Evolutionary conservation across 2,329 filamentous ascomycete genomes (phyloP).

Genomic region (Blastomyces silverae): DNA sequence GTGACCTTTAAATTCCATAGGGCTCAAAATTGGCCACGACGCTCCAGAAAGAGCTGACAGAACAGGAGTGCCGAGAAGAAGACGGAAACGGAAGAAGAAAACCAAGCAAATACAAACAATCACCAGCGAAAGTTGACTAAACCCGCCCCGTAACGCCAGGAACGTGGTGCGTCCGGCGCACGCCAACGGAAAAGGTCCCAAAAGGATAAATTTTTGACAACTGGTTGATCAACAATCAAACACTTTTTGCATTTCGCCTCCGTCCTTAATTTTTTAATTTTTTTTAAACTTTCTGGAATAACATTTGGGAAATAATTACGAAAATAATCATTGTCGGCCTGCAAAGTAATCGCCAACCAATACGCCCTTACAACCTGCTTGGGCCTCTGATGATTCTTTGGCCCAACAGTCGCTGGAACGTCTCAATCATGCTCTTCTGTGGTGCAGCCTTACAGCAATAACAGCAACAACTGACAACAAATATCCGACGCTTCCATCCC

Average conservation of each 20-base stretch:
- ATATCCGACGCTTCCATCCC: constrained; percentile 3
- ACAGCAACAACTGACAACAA: constrained; percentile 4
- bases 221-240: neutral
- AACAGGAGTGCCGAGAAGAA: constrained; percentile 11
- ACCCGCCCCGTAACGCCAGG: constrained; percentile 12
- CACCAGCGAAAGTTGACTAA: constrained; percentile 10
- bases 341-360: neutral
- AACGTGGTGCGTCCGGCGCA: constrained; percentile 5
- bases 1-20: constrained; percentile 7
- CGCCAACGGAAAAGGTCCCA: neutral
- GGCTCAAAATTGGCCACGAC: constrained; percentile 9
- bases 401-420: neutral
- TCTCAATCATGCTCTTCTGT: constrained; percentile 8
- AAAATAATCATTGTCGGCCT: neutral
- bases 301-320: neutral
- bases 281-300: constrained; percentile 4
- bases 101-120: constrained; percentile 4
- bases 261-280: neutral
- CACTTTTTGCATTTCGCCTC: neutral
- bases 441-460: constrained; percentile 4
- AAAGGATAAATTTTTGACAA: neutral
- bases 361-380: neutral
- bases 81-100: constrained; percentile 6
- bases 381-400: neutral
- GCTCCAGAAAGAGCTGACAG: constrained; percentile 3